Conservation (phyloP, 768 basidiomycete species). For the Macrolepiota fuliginosa region DNA sequence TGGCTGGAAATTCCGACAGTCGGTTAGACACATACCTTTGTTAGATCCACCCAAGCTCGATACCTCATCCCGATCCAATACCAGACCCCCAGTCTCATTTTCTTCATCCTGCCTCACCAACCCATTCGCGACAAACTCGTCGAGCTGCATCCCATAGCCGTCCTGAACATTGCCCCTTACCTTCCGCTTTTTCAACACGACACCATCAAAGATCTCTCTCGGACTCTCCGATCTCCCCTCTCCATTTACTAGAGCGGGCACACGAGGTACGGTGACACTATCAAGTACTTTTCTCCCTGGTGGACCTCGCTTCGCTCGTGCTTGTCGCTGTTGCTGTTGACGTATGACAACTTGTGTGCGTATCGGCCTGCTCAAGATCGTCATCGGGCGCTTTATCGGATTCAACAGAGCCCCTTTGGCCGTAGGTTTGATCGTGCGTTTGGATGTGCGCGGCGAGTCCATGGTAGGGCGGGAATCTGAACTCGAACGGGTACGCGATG, state of each 20-base stretch:
- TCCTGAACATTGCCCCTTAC: not conserved
- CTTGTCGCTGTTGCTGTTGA: not conserved
- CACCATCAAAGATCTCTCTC: slow-evolving; percentile 11
- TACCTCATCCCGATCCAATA: slow-evolving; percentile 3
- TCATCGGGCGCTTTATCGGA: not conserved
- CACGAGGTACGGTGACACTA: too few species aligned
- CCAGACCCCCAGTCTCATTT: not conserved
- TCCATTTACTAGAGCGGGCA: not conserved
- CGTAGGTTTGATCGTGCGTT: slow-evolving; percentile 8
- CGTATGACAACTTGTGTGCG: not conserved
- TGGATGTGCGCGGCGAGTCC: not conserved
- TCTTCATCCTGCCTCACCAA: not conserved
- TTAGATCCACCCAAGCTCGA: slow-evolving; percentile 11
- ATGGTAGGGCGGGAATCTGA: not conserved
- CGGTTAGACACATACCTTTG: not conserved
- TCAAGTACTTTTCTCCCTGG: not conserved
- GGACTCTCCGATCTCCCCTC: not conserved
- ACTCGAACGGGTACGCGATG: not conserved
- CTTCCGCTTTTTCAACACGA: slow-evolving; percentile 1
- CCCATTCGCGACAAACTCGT: slow-evolving; percentile 12
- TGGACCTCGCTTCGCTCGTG: not conserved
- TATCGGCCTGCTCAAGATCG: not conserved
- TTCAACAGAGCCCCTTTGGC: not conserved
- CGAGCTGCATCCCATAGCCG: not conserved
- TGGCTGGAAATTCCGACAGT: not conserved